These are phyloP conservation scores for Rhododendron williamsianum DNA, from an alignment of 148 eudicot species.

Conservation along the genomic window DNA sequence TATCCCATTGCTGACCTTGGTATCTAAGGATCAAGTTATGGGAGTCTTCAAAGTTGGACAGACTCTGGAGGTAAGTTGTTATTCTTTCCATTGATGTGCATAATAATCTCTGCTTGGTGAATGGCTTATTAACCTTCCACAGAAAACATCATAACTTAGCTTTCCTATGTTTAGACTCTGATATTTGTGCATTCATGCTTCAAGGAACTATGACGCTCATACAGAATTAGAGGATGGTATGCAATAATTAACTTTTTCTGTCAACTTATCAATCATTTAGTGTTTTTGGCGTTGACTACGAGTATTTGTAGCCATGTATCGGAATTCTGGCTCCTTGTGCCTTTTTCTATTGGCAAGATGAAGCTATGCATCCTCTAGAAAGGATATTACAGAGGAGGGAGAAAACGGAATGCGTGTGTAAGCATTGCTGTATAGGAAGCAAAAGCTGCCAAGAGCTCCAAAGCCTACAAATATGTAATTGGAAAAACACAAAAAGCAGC, in stretches of 20 bases:
- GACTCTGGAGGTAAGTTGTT: slow-evolving; percentile 42
- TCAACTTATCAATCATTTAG: not conserved
- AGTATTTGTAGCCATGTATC: not conserved
- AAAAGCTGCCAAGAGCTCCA: not conserved
- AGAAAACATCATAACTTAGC: not conserved
- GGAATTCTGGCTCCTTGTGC: not conserved
- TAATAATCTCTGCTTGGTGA: not conserved
- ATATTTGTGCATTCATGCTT: not conserved
- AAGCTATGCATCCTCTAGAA: not conserved
- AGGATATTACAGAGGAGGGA: not conserved
- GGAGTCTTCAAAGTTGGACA: slow-evolving; percentile 64
- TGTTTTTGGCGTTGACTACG: not conserved
- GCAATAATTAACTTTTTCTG: not conserved
- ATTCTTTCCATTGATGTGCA: slow-evolving; percentile 1
- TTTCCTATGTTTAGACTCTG: not conserved
- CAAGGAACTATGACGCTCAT: not conserved
- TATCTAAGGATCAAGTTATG: slow-evolving; percentile 67
- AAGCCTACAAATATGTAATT: not conserved
- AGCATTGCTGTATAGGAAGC: not conserved
- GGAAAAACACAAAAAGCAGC: not conserved
- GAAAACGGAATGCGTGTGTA: not conserved
- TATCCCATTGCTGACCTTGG: slow-evolving; percentile 78
- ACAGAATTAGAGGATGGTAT: not conserved
- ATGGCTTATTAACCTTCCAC: not conserved
- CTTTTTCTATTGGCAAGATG: not conserved